A percentile compares a stretch with the other conserved stretches of the same genome.
Evolutionary conservation across 2,329 filamentous ascomycete species (phyloP).

Genomic region (Seiridium unicorne): DNA sequence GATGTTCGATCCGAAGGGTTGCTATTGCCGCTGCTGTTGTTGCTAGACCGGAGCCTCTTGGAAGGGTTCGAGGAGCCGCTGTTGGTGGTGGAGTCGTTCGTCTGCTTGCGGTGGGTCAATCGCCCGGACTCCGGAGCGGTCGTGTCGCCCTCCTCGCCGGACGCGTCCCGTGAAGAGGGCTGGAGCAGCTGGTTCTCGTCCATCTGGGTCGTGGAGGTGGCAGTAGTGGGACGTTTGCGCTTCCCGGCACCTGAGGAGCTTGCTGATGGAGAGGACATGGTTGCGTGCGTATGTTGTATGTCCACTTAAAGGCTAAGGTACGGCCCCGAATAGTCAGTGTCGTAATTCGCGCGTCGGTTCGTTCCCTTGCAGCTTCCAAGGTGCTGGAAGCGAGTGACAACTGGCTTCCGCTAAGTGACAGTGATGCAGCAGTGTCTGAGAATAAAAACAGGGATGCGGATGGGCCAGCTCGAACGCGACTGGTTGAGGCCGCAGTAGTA

Average conservation of each 20-base stretch:
- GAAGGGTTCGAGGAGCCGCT: conserved; percentile 50
- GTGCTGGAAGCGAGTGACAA: conserved; percentile 4
- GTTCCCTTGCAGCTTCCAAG: conserved; percentile 5
- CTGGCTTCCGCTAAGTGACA: not conserved
- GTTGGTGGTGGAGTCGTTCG: conserved; percentile 36
- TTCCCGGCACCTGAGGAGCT: conserved; percentile 60
- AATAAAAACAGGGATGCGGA: not conserved
- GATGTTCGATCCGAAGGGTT: conserved; percentile 20
- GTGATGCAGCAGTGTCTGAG: not conserved
- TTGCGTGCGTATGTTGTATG: conserved; percentile 16
- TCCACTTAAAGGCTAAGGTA: not conserved
- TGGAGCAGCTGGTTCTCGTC: conserved; percentile 60
- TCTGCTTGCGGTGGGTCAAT: conserved; percentile 53
- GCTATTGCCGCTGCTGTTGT: conserved; percentile 32
- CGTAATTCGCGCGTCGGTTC: conserved; percentile 4
- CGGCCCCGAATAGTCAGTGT: not conserved
- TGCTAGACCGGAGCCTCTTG: conserved; percentile 73
- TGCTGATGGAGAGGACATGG: conserved; percentile 59
- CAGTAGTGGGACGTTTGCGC: conserved; percentile 72
- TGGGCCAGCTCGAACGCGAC: not conserved
- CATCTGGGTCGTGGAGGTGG: conserved; percentile 41
- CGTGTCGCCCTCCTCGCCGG: conserved; percentile 77
- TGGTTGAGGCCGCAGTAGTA: not conserved
- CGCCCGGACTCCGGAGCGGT: conserved; percentile 60
- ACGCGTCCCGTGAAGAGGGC: conserved; percentile 78